Evolutionary conservation across 2,329 filamentous ascomycete genomes (phyloP), one percentile per base, ranked within the genome.

Genomic region (Neofusicoccum umdonicola): DNA sequence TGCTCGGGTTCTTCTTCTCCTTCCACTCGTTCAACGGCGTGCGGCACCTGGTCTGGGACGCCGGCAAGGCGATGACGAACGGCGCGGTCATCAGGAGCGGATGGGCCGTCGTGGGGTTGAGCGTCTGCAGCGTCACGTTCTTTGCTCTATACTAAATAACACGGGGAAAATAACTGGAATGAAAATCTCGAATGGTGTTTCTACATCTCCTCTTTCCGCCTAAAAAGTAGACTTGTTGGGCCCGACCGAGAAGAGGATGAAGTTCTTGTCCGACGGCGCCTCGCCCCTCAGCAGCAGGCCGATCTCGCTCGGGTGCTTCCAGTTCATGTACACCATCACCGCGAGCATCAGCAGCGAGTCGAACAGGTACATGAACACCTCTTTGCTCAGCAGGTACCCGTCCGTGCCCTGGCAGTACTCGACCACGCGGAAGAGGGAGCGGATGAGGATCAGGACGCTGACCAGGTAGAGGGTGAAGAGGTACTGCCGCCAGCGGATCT

Each of bases 11-110:
- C 68, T 88, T 88, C 3, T 90, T 91, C 76, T 86, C 87, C 56
- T 91, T 85, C 78, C 89, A 92, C 77, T 78, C 74, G 66, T 80
- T 88, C 71, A 90, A 90, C 73, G 89, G 89, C 13, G 41, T 91
- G 17, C 85, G 89, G 73, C 89, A 91, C 84, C 81, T 92, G 82
- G 73, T 83, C n/a, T 91, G 89, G 89, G 89, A 92, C 81, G 77
- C 84, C 45, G 88, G 87, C 57, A 80, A 80, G 70, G 80, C 82
- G 57, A 83, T 91, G 66, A 84, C 80, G 71, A 91, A 91, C 74
- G 79, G 84, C 77, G 80, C 84, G 72, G 88, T 91, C 66, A 85
- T 86, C 70, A 81, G 80, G 77, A 88, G 85, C 1, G 89, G 88
- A 13, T 90, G 88, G 86, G 74, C 81, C 41, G 86, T 86, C 37